Evolutionary conservation across 2,329 filamentous ascomycete species (phyloP), one percentile per base, ranked within the genome.

Genomic region (Raffaelea albimanens): DNA sequence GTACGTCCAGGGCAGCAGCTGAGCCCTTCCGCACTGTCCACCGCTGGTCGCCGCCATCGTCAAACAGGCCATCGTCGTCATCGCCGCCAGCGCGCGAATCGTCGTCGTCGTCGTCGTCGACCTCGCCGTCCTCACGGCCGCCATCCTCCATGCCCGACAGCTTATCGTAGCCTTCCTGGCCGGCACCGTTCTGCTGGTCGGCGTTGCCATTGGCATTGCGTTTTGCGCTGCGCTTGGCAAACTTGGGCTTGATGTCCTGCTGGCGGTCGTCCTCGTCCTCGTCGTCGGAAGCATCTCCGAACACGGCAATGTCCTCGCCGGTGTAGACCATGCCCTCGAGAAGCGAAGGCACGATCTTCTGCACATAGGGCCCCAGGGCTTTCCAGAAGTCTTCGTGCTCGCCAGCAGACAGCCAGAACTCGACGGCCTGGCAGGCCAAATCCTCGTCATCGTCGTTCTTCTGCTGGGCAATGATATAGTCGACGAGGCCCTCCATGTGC

Each of bases 21-120:
- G 93, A 97, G 69, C 93, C 97, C 68, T 98, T 98, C 53, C 93
- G 82, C 46, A 98, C 72, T 47, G 91, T 97, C 93, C 93, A 98
- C 57, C 82, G 80, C 62, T 95, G 88, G 63, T 97, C 93, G 0
- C 88, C 87, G 56, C 90, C 87, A 44, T 76, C 78, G 53, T 87
- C 87, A 42, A 89, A 87, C 43, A 86, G 85, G 47, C 82, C 77
- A 25, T 73, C 72, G 34, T 83, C 83, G 38, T 85, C 76, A n/a
- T 82, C 79, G 33, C 83, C 81, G 63, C 96, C 90, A 39, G 90
- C 91, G 53, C 96, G 90, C 58, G 91, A 91, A 7, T 90, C 67
- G 41, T 89, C 84, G 52, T 87, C 73, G 33, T 84, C 83, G 39
- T 85, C 76, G n/a, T 82, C 80, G 34, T 83, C 85, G 40, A 95